phyloP scores from a whole-genome alignment of 2,329 filamentous ascomycete species.

The Xenoacremonium recifei region DNA sequence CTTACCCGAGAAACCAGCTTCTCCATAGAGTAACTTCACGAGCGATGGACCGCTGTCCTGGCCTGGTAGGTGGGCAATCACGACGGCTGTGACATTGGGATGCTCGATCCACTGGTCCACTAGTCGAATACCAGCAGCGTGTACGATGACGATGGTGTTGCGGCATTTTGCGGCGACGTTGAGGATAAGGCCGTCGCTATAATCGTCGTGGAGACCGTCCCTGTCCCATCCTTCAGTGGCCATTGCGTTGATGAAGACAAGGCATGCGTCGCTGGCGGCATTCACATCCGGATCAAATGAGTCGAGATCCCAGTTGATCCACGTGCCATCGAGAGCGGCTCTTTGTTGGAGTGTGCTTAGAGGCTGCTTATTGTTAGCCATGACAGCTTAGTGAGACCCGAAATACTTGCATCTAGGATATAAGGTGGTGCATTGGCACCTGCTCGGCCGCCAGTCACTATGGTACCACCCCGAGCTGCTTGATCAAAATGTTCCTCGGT shows the following conservation, averaged over 20 bases:
- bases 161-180: conserved; percentile 59
- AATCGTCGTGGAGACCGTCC: conserved; percentile 65
- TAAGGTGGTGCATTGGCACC: conserved; percentile 51
- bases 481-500: conserved; percentile 45
- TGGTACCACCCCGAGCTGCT: conserved; percentile 49
- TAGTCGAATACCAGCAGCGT: conserved; percentile 60
- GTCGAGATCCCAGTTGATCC: conserved; percentile 48
- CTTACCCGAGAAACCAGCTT: conserved; percentile 52
- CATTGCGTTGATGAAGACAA: conserved; percentile 81
- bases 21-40: conserved; percentile 57
- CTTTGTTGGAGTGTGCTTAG: conserved; percentile 57
- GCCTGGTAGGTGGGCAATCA: conserved; percentile 64
- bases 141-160: conserved; percentile 63
- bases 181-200: conserved; percentile 57
- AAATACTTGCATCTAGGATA: conserved; percentile 40
- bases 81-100: conserved; percentile 61
- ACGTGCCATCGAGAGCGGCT: conserved; percentile 52
- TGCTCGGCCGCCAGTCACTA: conserved; percentile 51
- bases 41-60: conserved; percentile 62
- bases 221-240: conserved; percentile 75
- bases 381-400: neutral
- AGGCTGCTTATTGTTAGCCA: conserved; percentile 36
- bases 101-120: conserved; percentile 65
- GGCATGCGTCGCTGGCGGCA: conserved; percentile 56
- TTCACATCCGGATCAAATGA: conserved; percentile 34